Percentiles rank a stretch among this genome's conserved stretches.
Conservation (phyloP, 192 early-diverging fungal genomes). For the Mortierella alpina region DNA sequence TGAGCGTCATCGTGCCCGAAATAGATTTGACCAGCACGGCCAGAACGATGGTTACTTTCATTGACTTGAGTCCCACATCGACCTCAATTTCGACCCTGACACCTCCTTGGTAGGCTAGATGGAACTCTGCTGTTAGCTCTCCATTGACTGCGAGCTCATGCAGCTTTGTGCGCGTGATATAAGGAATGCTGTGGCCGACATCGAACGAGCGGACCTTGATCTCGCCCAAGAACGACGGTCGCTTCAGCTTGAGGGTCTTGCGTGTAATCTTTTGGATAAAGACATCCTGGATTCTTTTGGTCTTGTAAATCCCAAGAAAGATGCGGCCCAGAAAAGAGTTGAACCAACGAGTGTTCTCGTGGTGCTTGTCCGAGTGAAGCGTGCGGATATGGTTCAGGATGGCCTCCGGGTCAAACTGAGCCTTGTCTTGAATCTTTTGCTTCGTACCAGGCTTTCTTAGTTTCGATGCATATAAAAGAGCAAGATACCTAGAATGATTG, state of each 20-base stretch:
- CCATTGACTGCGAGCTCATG: conserved; percentile 74
- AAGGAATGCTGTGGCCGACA: conserved; percentile 83
- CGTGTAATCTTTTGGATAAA: conserved; percentile 75
- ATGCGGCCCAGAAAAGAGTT: conserved; percentile 85
- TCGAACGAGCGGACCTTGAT: conserved; percentile 84
- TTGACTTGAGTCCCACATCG: conserved; percentile 56
- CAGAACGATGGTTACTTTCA: conserved; percentile 84
- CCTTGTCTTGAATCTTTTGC: conserved; percentile 54
- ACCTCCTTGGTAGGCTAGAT: conserved; percentile 84
- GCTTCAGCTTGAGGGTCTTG: conserved; percentile 75
- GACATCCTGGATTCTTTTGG: conserved; percentile 67
- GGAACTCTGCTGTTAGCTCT: conserved; percentile 80
- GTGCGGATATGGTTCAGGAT: conserved; percentile 51
- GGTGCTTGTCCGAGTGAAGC: conserved; percentile 63
- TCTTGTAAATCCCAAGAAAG: conserved; percentile 81
- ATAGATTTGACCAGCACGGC: conserved; percentile 80
- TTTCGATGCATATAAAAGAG: conserved; percentile 40
- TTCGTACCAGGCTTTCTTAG: conserved; percentile 47
- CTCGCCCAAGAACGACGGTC: conserved; percentile 81
- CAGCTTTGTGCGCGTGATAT: conserved; percentile 82
- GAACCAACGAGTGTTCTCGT: conserved; percentile 73
- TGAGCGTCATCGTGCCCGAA: conserved; percentile 81
- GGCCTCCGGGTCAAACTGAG: conserved; percentile 48
- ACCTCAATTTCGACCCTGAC: conserved; percentile 83
- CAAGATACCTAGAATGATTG: conserved; percentile 27